Evolutionary conservation across 345 rosid genomes (phyloP), one percentile per base, ranked within the genome.

Genomic region (Combretum micranthum): DNA sequence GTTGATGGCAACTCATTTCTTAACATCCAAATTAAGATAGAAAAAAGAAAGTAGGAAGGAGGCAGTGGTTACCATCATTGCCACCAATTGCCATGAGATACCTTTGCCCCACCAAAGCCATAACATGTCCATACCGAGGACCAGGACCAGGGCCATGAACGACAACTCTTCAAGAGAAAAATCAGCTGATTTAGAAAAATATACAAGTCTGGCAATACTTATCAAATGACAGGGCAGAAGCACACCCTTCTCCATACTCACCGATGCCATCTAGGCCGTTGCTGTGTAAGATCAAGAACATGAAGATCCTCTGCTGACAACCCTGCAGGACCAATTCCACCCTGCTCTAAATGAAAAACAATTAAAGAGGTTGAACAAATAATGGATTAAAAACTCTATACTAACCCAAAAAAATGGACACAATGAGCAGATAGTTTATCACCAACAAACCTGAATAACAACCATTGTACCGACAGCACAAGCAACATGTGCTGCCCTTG

Each of bases 91-190:
- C 96, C 97, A 93, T 90, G 68, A 93, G 90, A 83, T 89, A 93
- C 80, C 99, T 76, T 67, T 93, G 99, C 59, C 99, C 99, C 59
- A 93, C 99, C 70, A 93, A 57, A 60, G 99, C 99, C 99, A 90
- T 93, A 60, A 87, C 99, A 73, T 93, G 99, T 44, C 99, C 99
- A 79, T 93, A 93, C 53, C 99, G 86, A 14, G 99, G 88, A 69
- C 99, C 99, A 32, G 99, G 99, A 61, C 99, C 99, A 63, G 97
- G 99, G 48, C 97, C 95, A 77, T 89, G 99, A 67, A 90, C 97
- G 75, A 86, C 97, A 67, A 93, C 99, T 74, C 99, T 93, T 59
- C 44, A 79, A 26, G 62, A 65, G 63, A 69, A 61, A 25, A 7
- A 59, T 12, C 56, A 65, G 25, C 62, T 47, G 44, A 21, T 60